phyloP scores from a whole-genome alignment of 495 filamentous ascomycete species.

The Endocarpon pusillum region DNA sequence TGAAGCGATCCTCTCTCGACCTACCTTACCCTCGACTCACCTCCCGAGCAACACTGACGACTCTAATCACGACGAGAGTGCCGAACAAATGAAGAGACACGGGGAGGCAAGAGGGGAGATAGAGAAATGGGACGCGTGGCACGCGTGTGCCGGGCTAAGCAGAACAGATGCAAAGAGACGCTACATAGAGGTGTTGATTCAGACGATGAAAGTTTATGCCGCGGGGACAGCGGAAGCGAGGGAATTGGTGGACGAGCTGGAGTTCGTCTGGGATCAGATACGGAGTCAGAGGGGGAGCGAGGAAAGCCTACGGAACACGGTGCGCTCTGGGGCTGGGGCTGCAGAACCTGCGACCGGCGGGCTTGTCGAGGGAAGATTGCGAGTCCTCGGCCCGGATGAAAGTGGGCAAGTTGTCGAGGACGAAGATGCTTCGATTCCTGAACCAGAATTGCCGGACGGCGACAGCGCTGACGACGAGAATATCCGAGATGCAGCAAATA shows the following conservation, averaged over 20 bases:
- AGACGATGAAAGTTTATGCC: conserved; percentile 91
- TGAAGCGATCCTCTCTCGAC: conserved; percentile 76
- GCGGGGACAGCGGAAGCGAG: conserved; percentile 67
- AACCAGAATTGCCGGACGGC: no score
- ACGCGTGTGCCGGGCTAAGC: conserved; percentile 57
- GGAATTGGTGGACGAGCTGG: conserved; percentile 80
- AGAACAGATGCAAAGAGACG: conserved; percentile 87
- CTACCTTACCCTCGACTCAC: conserved; percentile 14
- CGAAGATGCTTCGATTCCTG: conserved; percentile 18
- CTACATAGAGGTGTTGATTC: conserved; percentile 83
- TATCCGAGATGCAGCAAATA: not conserved
- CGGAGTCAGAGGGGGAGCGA: conserved; percentile 26
- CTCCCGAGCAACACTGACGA: not conserved
- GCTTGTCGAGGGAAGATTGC: conserved; percentile 27
- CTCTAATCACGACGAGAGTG: not conserved
- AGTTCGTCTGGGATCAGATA: conserved; percentile 97
- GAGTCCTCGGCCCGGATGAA: conserved; percentile 47
- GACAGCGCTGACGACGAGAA: conserved; percentile 11
- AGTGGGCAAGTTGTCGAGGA: conserved; percentile 21
- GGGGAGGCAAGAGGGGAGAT: conserved; percentile 36
- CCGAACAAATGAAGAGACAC: conserved; percentile 12
- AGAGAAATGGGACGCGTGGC: conserved; percentile 82
- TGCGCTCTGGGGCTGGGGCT: conserved; percentile 15
- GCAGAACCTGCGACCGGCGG: conserved; percentile 4
- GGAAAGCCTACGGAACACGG: conserved; percentile 16